Conservation (phyloP, 768 basidiomycete species). For the Pleurotus cornucopiae region DNA sequence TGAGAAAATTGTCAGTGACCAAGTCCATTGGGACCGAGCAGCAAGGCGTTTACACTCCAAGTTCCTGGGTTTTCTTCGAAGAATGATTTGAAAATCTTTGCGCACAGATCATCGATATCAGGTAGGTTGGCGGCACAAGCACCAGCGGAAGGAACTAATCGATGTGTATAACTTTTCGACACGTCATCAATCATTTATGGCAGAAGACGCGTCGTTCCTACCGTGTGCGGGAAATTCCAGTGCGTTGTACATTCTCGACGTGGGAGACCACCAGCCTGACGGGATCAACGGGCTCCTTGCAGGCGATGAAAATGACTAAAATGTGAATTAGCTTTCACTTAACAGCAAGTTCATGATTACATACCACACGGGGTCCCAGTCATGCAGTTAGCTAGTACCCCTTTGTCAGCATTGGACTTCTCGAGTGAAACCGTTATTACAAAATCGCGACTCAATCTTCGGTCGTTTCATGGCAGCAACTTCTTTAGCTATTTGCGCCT, state of each 20-base stretch:
- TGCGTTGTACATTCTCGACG: constrained; percentile 55
- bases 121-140: constrained; percentile 64
- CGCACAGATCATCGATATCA: constrained; percentile 65
- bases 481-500: constrained; percentile 69
- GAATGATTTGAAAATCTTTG: constrained; percentile 46
- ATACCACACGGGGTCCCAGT: constrained; percentile 79
- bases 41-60: neutral
- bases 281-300: constrained; percentile 74
- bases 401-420: neutral
- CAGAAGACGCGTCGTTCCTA: constrained; percentile 20
- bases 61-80: constrained; percentile 38
- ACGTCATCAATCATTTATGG: neutral
- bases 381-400: constrained; percentile 58
- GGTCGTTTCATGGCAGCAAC: constrained; percentile 67
- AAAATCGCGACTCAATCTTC: constrained; percentile 58
- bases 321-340: neutral
- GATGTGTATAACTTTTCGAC: constrained; percentile 54
- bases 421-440: constrained; percentile 31
- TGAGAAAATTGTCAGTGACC: neutral
- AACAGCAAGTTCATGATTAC: constrained; percentile 5
- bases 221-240: constrained; percentile 66
- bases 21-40: neutral
- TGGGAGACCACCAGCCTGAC: constrained; percentile 64
- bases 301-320: constrained; percentile 76
- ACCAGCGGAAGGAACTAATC: constrained; percentile 66